Percentiles rank a stretch among this genome's conserved stretches.
These are phyloP conservation scores for Isabelozyma rhagii DNA, from an alignment of 805 yeast genomes.

Conservation along the genomic window DNA sequence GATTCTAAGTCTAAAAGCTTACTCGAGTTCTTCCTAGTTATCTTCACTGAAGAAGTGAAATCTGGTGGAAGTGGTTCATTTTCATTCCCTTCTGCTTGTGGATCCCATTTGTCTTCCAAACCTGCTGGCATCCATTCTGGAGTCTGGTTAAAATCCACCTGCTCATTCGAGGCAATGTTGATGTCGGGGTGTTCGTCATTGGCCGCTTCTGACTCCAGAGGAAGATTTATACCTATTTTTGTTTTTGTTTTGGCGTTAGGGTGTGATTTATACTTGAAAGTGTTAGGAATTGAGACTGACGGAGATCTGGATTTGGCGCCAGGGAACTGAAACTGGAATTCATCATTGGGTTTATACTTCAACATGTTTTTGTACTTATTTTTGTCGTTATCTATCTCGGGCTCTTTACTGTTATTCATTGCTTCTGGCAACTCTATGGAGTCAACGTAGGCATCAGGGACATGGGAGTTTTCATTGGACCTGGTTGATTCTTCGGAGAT, in stretches of 20 bases:
- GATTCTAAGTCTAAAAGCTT: slow-evolving; percentile 2
- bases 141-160: slow-evolving; percentile 11
- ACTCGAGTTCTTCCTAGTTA: slow-evolving; percentile 3
- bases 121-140: slow-evolving; percentile 45
- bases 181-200: slow-evolving; percentile 18
- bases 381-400: neutral
- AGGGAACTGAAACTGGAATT: slow-evolving; percentile 21
- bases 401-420: no score
- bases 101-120: slow-evolving; percentile 33
- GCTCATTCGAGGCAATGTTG: slow-evolving; percentile 8
- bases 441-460: neutral
- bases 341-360: slow-evolving; percentile 30
- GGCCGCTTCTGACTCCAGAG: neutral
- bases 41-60: slow-evolving; percentile 17
- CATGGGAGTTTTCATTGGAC: neutral
- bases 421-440: neutral
- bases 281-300: slow-evolving; percentile 36
- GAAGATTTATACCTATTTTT: slow-evolving; percentile 16
- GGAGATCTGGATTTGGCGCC: slow-evolving; percentile 8
- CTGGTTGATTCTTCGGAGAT: slow-evolving; percentile 2
- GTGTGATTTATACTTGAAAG: slow-evolving; percentile 43
- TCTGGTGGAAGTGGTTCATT: slow-evolving; percentile 4
- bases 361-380: slow-evolving; percentile 26
- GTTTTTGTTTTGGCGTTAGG: slow-evolving; percentile 42
- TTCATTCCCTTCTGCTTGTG: neutral